These are phyloP conservation scores for Claviceps pusilla DNA, from an alignment of 2,329 filamentous ascomycete genomes.

Conservation along the genomic window DNA sequence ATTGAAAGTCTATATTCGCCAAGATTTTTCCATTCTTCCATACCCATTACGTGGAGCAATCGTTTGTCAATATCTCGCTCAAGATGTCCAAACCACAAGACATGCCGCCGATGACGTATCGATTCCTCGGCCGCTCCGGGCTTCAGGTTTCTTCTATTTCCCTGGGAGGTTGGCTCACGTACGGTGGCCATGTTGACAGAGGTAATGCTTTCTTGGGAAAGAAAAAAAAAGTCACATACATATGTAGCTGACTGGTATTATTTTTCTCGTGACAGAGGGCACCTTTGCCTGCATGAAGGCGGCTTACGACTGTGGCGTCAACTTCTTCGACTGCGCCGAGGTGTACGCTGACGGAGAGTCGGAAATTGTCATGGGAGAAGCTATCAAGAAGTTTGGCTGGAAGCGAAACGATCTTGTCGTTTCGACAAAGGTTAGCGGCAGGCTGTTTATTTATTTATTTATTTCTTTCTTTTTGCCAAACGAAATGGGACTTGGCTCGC, in stretches of 20 bases:
- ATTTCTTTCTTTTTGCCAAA: not conserved
- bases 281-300: constrained; percentile 46
- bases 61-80: not conserved
- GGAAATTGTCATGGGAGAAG: constrained; percentile 47
- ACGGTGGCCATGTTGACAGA: constrained; percentile 56
- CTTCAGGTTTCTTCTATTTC: constrained; percentile 61
- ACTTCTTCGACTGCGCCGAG: constrained; percentile 50
- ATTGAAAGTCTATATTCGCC: not conserved
- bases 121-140: constrained; percentile 55
- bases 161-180: constrained; percentile 59
- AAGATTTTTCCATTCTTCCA: not conserved
- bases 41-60: not conserved
- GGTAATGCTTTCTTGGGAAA: constrained; percentile 24
- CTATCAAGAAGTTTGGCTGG: constrained; percentile 45
- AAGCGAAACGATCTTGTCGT: constrained; percentile 46
- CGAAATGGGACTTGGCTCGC: not conserved
- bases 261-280: constrained; percentile 13
- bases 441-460: too few relatives aligned
- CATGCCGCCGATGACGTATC: constrained; percentile 49
- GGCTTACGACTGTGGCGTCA: constrained; percentile 44
- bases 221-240: not conserved
- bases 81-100: constrained; percentile 27
- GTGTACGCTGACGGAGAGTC: constrained; percentile 43
- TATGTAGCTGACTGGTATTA: not conserved
- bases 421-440: constrained; percentile 36